Percentiles rank a stretch among this genome's conserved stretches.
phyloP scores from a whole-genome alignment of 495 filamentous ascomycete species.

The Talaromyces liani region DNA sequence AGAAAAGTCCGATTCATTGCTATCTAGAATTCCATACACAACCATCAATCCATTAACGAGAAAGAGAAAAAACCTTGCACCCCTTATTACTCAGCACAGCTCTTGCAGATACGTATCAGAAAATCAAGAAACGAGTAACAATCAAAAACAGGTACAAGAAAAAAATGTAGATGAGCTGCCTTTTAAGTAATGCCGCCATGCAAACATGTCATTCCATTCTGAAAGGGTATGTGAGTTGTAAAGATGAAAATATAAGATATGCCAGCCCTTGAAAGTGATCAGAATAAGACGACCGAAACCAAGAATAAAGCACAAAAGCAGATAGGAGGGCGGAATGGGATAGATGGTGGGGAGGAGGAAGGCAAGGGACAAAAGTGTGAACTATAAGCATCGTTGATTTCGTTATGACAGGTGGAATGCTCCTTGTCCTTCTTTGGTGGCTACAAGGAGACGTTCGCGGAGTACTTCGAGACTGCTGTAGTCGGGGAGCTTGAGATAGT shows the following conservation, averaged over 20 bases:
- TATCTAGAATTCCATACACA: background rate
- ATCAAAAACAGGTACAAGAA: background rate
- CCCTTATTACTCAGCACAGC: background rate
- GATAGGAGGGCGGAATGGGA: background rate
- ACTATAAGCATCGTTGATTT: background rate
- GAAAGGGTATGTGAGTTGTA: background rate
- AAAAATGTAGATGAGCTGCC: background rate
- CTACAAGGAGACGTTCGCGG: conserved; percentile 65
- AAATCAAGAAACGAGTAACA: background rate
- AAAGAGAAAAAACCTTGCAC: background rate
- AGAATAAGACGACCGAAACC: background rate
- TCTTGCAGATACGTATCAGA: background rate
- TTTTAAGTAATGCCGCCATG: conserved; percentile 4
- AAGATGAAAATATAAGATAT: background rate
- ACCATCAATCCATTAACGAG: background rate
- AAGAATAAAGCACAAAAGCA: background rate
- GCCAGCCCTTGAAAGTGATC: background rate
- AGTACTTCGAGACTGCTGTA: conserved; percentile 78
- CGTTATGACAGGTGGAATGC: conserved; percentile 89
- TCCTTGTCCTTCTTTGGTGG: conserved; percentile 95
- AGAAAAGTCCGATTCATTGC: background rate
- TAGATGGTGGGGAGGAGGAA: background rate
- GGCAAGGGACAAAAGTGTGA: background rate
- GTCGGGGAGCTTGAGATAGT: conserved; percentile 97
- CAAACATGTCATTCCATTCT: conserved; percentile 6